These are phyloP conservation scores for Rhododendron ovatum DNA, from an alignment of 148 eudicot species.

Conservation along the genomic window DNA sequence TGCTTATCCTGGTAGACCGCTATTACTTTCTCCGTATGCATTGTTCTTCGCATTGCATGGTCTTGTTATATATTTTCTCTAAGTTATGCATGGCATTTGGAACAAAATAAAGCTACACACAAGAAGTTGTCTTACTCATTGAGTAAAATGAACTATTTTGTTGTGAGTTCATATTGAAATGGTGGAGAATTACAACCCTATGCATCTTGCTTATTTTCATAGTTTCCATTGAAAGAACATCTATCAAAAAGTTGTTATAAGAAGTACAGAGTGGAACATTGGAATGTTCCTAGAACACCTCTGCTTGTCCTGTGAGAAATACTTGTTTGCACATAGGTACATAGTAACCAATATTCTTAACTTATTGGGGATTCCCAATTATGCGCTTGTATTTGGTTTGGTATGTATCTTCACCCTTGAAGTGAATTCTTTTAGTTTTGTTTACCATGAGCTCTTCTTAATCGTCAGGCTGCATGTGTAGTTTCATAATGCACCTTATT, in stretches of 20 bases:
- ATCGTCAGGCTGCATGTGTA: background rate
- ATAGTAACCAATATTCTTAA: background rate
- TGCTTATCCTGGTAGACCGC: slow-evolving; percentile 65
- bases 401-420: background rate
- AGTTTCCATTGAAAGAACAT: background rate
- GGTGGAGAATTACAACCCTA: background rate
- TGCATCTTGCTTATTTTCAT: background rate
- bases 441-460: background rate
- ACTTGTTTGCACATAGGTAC: background rate
- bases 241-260: background rate
- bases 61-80: background rate
- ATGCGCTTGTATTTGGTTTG: background rate
- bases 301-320: background rate
- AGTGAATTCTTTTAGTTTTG: background rate
- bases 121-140: background rate
- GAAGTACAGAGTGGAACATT: background rate
- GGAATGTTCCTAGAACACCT: background rate
- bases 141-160: background rate
- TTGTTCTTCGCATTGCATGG: background rate
- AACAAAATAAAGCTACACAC: background rate
- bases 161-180: background rate
- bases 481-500: background rate
- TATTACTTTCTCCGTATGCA: background rate
- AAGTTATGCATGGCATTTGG: background rate
- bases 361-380: background rate